Evolutionary conservation across 73 alveolate genomes (phyloP).

Genomic region (Symbiodinium pilosum): DNA sequence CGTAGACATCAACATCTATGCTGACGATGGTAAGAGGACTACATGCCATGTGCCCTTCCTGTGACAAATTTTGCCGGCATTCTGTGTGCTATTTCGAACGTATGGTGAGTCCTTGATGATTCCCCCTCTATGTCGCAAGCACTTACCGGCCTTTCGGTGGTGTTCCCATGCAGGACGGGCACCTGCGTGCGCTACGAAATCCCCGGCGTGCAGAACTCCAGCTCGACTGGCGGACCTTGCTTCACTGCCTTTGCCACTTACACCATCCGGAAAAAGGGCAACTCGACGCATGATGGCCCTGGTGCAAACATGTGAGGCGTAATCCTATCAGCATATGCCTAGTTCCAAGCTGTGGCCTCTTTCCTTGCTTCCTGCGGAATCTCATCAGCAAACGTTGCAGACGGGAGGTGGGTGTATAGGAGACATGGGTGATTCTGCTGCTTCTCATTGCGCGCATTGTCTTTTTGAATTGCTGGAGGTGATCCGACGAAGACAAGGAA

Average conservation of each 20-base stretch:
- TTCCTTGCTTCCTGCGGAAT: no score
- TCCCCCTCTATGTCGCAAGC: not conserved
- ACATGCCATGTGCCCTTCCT: no score
- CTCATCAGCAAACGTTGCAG: no score
- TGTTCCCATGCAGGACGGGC: conserved; percentile 37
- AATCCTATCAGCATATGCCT: no score
- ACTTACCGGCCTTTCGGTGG: not conserved
- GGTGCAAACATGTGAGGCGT: no score
- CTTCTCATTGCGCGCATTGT: no score
- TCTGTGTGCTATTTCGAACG: no score
- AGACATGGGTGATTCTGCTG: no score
- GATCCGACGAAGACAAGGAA: conserved; percentile 31
- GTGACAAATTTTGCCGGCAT: no score
- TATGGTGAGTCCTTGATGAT: no score
- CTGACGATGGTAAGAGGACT: conserved; percentile 17
- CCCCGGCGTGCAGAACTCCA: conserved; percentile 45
- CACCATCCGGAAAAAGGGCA: not conserved
- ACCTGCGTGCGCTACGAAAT: conserved; percentile 60
- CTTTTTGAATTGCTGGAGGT: not conserved
- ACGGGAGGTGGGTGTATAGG: no score
- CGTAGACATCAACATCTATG: conserved; percentile 40
- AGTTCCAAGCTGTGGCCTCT: no score
- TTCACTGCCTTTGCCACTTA: conserved; percentile 17
- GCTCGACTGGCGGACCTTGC: conserved; percentile 88
- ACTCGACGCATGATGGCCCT: not conserved